These are phyloP conservation scores for Zelonia costaricensis DNA, from an alignment of 208 protist species.

Conservation along the genomic window DNA sequence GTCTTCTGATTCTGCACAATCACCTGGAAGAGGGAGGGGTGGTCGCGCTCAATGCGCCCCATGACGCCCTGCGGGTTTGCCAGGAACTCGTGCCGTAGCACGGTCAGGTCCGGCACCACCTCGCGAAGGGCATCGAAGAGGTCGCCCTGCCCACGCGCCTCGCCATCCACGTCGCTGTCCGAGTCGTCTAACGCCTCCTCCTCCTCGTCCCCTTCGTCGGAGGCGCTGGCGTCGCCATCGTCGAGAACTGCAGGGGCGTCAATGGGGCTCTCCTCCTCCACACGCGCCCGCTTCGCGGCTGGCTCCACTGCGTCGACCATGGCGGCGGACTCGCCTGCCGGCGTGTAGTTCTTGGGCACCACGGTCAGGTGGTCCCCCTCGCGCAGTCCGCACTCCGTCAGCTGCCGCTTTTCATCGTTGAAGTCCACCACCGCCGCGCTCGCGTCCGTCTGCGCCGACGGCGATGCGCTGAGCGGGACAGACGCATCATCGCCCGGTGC, in stretches of 20 bases:
- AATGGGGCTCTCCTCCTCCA: conserved; percentile 12
- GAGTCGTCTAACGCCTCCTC: conserved; percentile 22
- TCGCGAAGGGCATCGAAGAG: conserved; percentile 58
- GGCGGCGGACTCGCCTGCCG: not conserved
- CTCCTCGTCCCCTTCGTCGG: conserved; percentile 15
- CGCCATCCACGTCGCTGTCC: conserved; percentile 35
- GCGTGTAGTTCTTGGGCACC: conserved; percentile 31
- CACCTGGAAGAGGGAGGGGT: conserved; percentile 79
- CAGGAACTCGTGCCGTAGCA: conserved; percentile 81
- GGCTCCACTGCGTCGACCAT: not conserved
- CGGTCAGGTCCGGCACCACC: conserved; percentile 67
- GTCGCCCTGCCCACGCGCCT: conserved; percentile 32
- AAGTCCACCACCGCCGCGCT: conserved; percentile 40
- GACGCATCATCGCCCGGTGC: not conserved
- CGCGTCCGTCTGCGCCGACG: not conserved
- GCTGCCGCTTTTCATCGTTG: conserved; percentile 55
- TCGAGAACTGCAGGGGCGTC: too few species aligned
- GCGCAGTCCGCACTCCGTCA: conserved; percentile 62
- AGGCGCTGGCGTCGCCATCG: conserved; percentile 4
- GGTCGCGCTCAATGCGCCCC: conserved; percentile 64
- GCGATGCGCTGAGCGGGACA: not conserved
- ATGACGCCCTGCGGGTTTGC: conserved; percentile 65
- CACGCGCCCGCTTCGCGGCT: not conserved
- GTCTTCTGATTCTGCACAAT: conserved; percentile 74
- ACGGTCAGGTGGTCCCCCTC: conserved; percentile 72